Base-by-base conservation (phyloP, 257 asterid genomes). In the Echites panduratus region DNA sequence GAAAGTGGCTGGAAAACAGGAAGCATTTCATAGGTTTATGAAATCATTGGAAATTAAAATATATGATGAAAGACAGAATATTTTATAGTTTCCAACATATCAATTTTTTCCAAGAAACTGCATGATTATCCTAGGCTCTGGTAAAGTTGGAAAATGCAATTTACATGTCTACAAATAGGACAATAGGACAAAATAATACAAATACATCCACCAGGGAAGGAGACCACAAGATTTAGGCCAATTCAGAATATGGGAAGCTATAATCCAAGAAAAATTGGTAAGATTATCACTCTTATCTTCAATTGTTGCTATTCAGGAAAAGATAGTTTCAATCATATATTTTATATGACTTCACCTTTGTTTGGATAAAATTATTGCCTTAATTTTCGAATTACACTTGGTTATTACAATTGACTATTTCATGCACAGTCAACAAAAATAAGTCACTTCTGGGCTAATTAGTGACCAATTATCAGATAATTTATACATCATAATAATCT, bases 1-100 rank as follows among this genome's bases (percentile, higher is more conserved):
- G 96, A 76, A 70, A 94, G 89, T 75, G 98, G 99, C 99, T 94
- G 97, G 73, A 83, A 85, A 76, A 70, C 49, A 70, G 71, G 57
- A 78, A 58, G 75, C 45, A 77, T 20, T 63, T 32, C 9, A 47
- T 54, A 48, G 56, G 50, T 68, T 71, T 24, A 66, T 9, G 26
- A 58, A 76, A 43, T 38, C 73, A 70, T 76, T 35, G 45, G 41
- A 73, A 35, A 32, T 57, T 29, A 11, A 9, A 45, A 43, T 57
- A 22, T 35, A 26, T 29, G 26, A 19, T 48, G 35, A 16, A 41
- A 19, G 24, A 41, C 29, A 66, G 19, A 29, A 53, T 48, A 32
- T 12, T 9, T 0, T 29, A 22, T 26, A 17, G 27, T 9, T 19
- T 22, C 5, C 27, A 5, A 53, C 59, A 20, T 29, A 49, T n/a